Evolutionary conservation across 2,329 filamentous ascomycete genomes (phyloP), one percentile per base, ranked within the genome.

Genomic region (Dothidotthia symphoricarpi): DNA sequence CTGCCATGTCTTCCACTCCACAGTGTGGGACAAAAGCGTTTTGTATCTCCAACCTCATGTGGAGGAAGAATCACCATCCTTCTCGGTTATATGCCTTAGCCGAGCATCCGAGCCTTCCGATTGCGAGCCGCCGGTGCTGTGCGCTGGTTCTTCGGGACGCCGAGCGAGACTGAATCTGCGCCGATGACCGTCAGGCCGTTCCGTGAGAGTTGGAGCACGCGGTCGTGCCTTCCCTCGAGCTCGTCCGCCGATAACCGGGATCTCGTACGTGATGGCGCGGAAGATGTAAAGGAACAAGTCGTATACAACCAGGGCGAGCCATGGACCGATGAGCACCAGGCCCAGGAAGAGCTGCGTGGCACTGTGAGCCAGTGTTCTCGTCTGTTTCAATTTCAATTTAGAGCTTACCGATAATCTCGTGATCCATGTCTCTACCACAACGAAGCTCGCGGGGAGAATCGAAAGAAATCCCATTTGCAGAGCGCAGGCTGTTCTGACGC

Each of bases 251-350:
- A 82, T 53, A 19, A 76, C 58, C 1, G 81, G 81, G 2, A 83
- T 63, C 43, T 83, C 75, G 61, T 82, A 78, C 28, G 73, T 73
- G 10, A 74, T 56, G 11, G 75, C 70, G 43, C 82, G 80, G 61
- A 75, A 77, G 41, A 80, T 47, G 64, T 83, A 86, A 28, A 85
- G 72, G 16, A 77, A 47, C 36, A 82, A 61, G 58, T 86, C 82
- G 68, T 85, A 85, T 46, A 81, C 38, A 45, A 86, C 69, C 24
- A 85, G 64, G 16, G 76, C 66, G 4, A 75, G 63, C 61, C 82
- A 86, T 9, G 82, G 82, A 2, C 76, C 75, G 47, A 85, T 78
- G 30, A 75, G 77, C 28, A 84, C 51, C 28, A 78, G 51, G 16
- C 77, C 81, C 41, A 85, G 73, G 40, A 83, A 53, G 22, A 85